Base-by-base conservation (phyloP, 202 grass and related monocot genomes). In the Saccharum hybrid region DNA sequence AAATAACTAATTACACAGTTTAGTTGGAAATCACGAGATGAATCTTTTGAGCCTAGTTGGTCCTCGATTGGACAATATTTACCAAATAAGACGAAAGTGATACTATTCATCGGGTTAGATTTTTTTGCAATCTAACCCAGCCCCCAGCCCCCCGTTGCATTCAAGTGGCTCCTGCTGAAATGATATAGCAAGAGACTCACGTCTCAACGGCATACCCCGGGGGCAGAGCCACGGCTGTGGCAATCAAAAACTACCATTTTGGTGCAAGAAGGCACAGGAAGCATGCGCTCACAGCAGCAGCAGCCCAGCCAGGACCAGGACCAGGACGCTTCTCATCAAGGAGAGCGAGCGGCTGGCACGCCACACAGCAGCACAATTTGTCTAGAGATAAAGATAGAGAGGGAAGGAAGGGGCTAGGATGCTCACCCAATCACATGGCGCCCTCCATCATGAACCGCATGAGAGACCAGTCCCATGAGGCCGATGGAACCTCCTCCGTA, bases 401-500 rank as follows among this genome's bases (percentile, higher is more conserved):
- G 26, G 60, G 46, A 38, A 23, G 71, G 33, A 38, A 42, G 16
- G 60, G 9, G 13, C 13, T 34, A 59, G 66, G 69, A 71, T 31
- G 90, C 79, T 62, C 66, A 99, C 96, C 96, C 96, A 88, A 99
- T 89, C 48, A 99, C 96, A 94, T 99, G 96, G 85, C 96, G 93
- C 6, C 96, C 96, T 80, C 96, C 96, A 84, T 99, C 89, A 90
- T 96, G 96, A 80, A 99, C 96, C 75, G 93, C 96, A 79, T 99
- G 96, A 77, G 96, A 99, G 77, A 99, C 93, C 12, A 99, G 79
- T 14, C 96, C 96, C 96, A 99, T 99, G 86, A 99, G 89, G 52
- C 96, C 96, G 74, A 99, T 99, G 88, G 93, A 96, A 62, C 96
- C 96, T 72, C 96, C 96, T n/a, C 96, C 96, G 74, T 99, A 99